Evolutionary conservation across 2,329 filamentous ascomycete species (phyloP), one percentile per base, ranked within the genome.

Genomic region (Rutstroemia sp.): DNA sequence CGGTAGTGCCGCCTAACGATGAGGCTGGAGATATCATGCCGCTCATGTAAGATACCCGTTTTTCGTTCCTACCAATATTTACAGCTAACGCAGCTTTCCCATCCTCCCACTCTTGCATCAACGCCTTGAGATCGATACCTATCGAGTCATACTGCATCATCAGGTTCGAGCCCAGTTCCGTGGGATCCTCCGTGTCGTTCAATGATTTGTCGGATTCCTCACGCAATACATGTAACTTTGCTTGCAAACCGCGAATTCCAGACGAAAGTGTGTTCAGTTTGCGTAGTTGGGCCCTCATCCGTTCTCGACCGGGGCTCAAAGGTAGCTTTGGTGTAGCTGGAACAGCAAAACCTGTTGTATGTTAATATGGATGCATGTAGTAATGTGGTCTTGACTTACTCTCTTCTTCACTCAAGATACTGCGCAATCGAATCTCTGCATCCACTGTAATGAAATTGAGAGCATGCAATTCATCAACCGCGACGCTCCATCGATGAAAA

Each of bases 131-230:
- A 67, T 99, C 94, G 25, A 85, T 78, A 2, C 94, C 94, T 61
- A 99, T 95, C 4, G 91, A 92, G 56, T 99, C 94, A 71, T 97
- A 99, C 67, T 97, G 94, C 21, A 84, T 75, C 78, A 96, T 86
- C 41, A 97, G 78, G 60, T 84, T 85, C 0, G 86, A 81, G 0
- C 88, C 89, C 16, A 96, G 79, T 62, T 95, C 88, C 4, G 83
- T 82, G 17, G 89, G 82, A 63, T 86, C 83, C 57, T 79, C 78
- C 39, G 88, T 84, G 64, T 87, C 84, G 65, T 95, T 88, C 27
- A 96, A 73, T 45, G 84, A 84, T 58, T 82, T 82, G 67, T 89
- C 89, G 0, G 91, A 95, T 70, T 96, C 91, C 70, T 99, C 94
- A 50, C 90, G 84, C 54, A 97, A 75, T 7, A 99, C 78, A 58